Base-by-base conservation (phyloP, 2,329 filamentous ascomycete genomes). In the Aureobasidium zeae region DNA sequence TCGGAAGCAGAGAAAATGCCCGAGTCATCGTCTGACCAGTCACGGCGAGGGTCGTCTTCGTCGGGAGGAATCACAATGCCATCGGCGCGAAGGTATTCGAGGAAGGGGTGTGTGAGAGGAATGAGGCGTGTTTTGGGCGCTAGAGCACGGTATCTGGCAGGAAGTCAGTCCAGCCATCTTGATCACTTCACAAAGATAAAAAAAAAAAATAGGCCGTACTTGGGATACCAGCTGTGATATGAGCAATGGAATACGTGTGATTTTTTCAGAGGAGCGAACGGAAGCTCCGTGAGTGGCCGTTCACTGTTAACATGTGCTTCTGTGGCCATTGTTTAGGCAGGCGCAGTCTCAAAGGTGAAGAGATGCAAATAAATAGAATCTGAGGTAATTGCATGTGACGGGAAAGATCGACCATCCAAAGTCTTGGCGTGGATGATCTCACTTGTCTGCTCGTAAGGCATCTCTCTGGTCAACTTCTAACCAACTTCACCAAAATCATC, bases 201-300 rank as follows among this genome's bases (percentile, higher is more conserved):
- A 9, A 15, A 8, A 9, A 28, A 13, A 35, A 39, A 31, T 20
- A 41, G 33, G 35, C 36, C 5, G 56, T 67, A 86, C 73, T 76
- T 81, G 35, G 83, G 78, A 57, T 94, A 86, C 91, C 91, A 98
- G 48, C 74, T 77, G 60, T 94, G 84, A 63, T 93, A 95, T 30
- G 91, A 93, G 66, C 89, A 98, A 64, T 95, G 83, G 44, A 94
- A 69, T 49, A 98, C 93, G 57, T 98, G 89, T 34, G 82, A 77
- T 58, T 81, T 83, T 22, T 80, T 86, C 46, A 94, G 76, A 1
- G 86, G 86, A 15, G 87, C 84, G 58, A 98, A 96, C 15, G 76
- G 77, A 13, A 86, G 68, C 46, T 59, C 52, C 30, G 49, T 60
- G 24, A 59, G 52, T 25, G 49, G 29, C 36, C 43, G 37, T 3